A percentile compares a stretch with the other conserved stretches of the same genome.
Evolutionary conservation across 345 rosid genomes (phyloP).

Genomic region (rapeseed (Brassica napus)): Da-Ae NC_063434.1:9585001-9585500

Average conservation of each 20-base stretch:
- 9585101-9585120: constrained; percentile 43
- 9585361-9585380: constrained; percentile 80
- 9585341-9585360: constrained; percentile 87
- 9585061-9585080: constrained; percentile 1
- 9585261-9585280: background rate
- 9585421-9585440: constrained; percentile 69
- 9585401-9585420: constrained; percentile 90
- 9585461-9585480: constrained; percentile 92
- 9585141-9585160: constrained; percentile 67
- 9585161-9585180: constrained; percentile 87
- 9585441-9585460: constrained; percentile 89
- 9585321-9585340: constrained; percentile 88
- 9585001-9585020: constrained; percentile 1
- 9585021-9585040: background rate
- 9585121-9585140: constrained; percentile 73
- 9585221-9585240: constrained; percentile 18
- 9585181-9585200: constrained; percentile 92
- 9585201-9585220: constrained; percentile 1
- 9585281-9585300: background rate
- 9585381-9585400: constrained; percentile 89
- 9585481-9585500: constrained; percentile 63
- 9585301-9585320: constrained; percentile 33
- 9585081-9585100: constrained; percentile 25
- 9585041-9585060: background rate
- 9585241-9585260: background rate